Conservation (phyloP, 495 filamentous ascomycete species). For the Aspergillus asperescens region DNA sequence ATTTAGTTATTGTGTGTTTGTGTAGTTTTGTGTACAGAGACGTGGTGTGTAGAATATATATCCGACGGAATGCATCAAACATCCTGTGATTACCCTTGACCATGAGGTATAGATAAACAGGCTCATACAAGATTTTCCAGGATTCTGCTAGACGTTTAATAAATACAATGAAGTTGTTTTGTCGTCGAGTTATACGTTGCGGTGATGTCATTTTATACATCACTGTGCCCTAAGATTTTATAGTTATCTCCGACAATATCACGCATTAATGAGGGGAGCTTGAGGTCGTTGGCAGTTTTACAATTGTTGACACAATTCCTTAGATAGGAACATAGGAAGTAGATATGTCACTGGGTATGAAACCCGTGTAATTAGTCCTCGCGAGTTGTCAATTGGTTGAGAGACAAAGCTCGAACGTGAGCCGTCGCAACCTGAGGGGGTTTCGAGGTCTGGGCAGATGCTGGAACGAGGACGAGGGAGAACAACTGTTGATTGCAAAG, state of each 20-base stretch:
- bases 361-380: too few relatives aligned
- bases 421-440: not conserved
- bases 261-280: too few relatives aligned
- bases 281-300: slow-evolving; percentile 1
- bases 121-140: too few relatives aligned
- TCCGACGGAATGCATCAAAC: too few relatives aligned
- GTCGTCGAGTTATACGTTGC: not conserved
- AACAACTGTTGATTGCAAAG: slow-evolving; percentile 13
- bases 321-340: not conserved
- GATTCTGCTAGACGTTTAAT: too few relatives aligned
- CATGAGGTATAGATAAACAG: not conserved
- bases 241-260: not conserved
- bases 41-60: too few relatives aligned
- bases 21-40: too few relatives aligned
- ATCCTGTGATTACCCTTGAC: too few relatives aligned
- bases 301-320: not conserved
- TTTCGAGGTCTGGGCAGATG: slow-evolving; percentile 13
- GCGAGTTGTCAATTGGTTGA: too few relatives aligned
- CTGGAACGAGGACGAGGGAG: slow-evolving; percentile 17
- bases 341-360: slow-evolving; percentile 9
- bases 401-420: not conserved
- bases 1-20: too few relatives aligned
- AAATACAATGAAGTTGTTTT: too few relatives aligned
- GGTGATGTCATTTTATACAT: not conserved
- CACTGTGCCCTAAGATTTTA: not conserved